A percentile compares a stretch with the other conserved stretches of the same genome.
Conservation (phyloP, 768 basidiomycete species). For the Mycena vulgaris region DNA sequence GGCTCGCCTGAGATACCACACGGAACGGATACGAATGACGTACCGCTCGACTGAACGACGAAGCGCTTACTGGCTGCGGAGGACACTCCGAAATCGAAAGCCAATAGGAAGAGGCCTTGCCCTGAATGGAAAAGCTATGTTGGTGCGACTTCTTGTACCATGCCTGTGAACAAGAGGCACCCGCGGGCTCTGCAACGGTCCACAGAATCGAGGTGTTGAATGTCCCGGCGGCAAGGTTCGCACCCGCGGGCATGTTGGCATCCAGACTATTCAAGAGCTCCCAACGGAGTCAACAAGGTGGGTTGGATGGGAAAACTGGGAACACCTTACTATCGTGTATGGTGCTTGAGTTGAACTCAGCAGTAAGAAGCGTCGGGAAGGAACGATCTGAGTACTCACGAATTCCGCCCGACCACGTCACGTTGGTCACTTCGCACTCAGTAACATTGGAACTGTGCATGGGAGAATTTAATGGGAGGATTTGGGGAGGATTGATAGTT, state of each 20-base stretch:
- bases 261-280: slow-evolving; percentile 15
- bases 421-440: slow-evolving; percentile 23
- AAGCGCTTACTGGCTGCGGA: slow-evolving; percentile 12
- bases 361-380: slow-evolving; percentile 11
- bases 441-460: slow-evolving; percentile 21
- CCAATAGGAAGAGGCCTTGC: slow-evolving; percentile 22
- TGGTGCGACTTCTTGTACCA: background rate
- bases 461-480: slow-evolving; percentile 13
- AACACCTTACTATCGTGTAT: slow-evolving; percentile 11
- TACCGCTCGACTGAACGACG: slow-evolving; percentile 20
- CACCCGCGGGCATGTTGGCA: slow-evolving; percentile 17
- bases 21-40: slow-evolving; percentile 16
- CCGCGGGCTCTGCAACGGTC: slow-evolving; percentile 22
- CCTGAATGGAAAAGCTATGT: slow-evolving; percentile 1
- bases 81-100: background rate
- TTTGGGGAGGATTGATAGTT: slow-evolving; percentile 16
- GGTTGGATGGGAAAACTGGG: slow-evolving; percentile 5
- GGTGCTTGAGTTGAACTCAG: slow-evolving; percentile 5
- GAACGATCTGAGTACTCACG: slow-evolving; percentile 6
- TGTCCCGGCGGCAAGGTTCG: slow-evolving; percentile 10
- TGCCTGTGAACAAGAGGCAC: slow-evolving; percentile 9
- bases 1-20: slow-evolving; percentile 8
- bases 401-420: slow-evolving; percentile 24
- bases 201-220: slow-evolving; percentile 24
- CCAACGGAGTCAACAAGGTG: background rate